phyloP scores from a whole-genome alignment of 148 eudicot genomes.

The Gaultheria prostrata region DNA sequence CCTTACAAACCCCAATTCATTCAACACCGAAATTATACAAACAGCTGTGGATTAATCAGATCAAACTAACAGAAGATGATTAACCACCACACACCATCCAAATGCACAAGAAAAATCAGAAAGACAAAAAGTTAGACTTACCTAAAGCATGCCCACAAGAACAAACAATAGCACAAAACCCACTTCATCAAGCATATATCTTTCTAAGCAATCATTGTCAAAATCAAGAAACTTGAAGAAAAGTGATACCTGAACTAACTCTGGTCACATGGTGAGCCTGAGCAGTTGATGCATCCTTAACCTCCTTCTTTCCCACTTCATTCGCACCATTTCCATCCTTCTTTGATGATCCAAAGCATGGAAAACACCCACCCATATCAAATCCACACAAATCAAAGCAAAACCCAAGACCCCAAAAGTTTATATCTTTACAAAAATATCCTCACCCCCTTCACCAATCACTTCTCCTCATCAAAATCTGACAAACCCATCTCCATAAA shows the following conservation, averaged over 20 bases:
- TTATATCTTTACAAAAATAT: conserved; percentile 13
- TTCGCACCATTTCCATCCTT: conserved; percentile 51
- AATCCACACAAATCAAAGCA: conserved; percentile 28
- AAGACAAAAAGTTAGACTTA: conserved; percentile 20
- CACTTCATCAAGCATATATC: not conserved
- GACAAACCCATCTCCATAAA: conserved; percentile 24
- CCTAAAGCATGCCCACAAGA: conserved; percentile 15
- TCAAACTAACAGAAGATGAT: conserved; percentile 23
- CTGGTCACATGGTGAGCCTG: conserved; percentile 51
- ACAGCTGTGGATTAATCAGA: conserved; percentile 24
- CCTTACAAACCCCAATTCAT: conserved; percentile 9
- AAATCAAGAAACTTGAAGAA: not conserved
- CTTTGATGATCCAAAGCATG: conserved; percentile 80
- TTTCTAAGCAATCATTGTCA: not conserved
- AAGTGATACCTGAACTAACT: conserved; percentile 58
- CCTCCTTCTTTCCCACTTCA: conserved; percentile 48
- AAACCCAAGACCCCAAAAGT: conserved; percentile 24
- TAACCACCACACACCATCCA: conserved; percentile 6
- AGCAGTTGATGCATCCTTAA: conserved; percentile 48
- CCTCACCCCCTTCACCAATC: conserved; percentile 13
- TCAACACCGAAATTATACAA: conserved; percentile 15
- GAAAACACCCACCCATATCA: conserved; percentile 92
- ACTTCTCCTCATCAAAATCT: conserved; percentile 8
- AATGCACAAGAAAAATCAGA: conserved; percentile 13
- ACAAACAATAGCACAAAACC: conserved; percentile 15